These are phyloP conservation scores for Vaccinium corymbosum DNA, from an alignment of 148 eudicot species.

Conservation along the genomic window DNA sequence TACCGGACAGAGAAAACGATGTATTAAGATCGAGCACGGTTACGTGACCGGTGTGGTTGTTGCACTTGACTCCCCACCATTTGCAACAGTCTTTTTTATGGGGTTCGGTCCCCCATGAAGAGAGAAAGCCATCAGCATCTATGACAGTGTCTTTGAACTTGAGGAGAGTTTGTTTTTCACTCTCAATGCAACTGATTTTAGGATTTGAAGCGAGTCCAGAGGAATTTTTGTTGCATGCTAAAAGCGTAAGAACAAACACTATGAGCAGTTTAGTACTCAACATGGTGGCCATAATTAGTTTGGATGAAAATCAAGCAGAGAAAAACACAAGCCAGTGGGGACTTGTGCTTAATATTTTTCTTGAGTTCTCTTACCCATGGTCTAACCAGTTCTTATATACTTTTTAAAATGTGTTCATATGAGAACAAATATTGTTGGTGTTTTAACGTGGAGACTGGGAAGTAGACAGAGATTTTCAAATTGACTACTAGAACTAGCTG, in stretches of 20 bases:
- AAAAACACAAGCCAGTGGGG: no score
- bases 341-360: not conserved
- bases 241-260: no score
- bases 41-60: not conserved
- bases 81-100: not conserved
- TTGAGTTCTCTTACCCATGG: not conserved
- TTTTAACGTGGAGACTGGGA: no score
- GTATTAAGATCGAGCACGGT: not conserved
- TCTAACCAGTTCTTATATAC: not conserved
- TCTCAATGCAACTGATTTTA: not conserved
- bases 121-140: not conserved
- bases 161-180: not conserved
- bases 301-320: no score
- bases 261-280: no score
- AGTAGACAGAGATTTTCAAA: no score
- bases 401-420: no score
- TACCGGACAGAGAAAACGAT: not conserved
- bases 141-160: no score
- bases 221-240: not conserved
- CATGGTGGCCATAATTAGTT: no score
- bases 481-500: no score
- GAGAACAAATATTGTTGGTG: no score
- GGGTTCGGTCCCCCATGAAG: not conserved
- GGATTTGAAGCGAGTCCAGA: not conserved
- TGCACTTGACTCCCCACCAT: not conserved